Conservation (phyloP, 257 asterid genomes). For the Solanum piurae region DNA sequence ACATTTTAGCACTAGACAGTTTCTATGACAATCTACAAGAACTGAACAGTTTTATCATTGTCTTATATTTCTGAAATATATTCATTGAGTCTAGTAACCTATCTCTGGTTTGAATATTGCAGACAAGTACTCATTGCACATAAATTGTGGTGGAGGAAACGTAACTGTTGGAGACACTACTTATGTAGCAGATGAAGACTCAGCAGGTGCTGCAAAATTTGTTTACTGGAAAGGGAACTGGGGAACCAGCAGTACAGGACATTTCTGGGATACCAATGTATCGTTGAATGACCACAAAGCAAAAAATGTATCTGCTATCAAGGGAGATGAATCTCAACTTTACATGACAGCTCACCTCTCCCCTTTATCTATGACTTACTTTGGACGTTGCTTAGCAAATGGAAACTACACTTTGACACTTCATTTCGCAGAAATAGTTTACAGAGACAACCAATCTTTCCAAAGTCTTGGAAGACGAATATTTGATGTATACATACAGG, state of each 20-base stretch:
- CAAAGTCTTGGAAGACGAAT: slow-evolving; percentile 53
- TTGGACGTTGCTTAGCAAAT: slow-evolving; percentile 52
- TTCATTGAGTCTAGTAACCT: background rate
- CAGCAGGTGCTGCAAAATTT: slow-evolving; percentile 31
- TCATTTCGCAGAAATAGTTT: slow-evolving; percentile 50
- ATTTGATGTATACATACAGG: slow-evolving; percentile 65
- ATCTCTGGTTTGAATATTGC: background rate
- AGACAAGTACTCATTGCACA: slow-evolving; percentile 35
- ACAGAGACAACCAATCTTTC: slow-evolving; percentile 34
- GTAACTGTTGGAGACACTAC: slow-evolving; percentile 10
- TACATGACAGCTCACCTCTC: slow-evolving; percentile 42
- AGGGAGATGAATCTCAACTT: slow-evolving; percentile 22
- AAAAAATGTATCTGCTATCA: slow-evolving; percentile 26
- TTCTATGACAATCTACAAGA: background rate
- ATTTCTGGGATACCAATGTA: slow-evolving; percentile 13
- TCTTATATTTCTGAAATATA: background rate
- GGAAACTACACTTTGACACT: slow-evolving; percentile 57
- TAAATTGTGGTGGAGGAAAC: slow-evolving; percentile 44
- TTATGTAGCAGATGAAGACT: slow-evolving; percentile 30
- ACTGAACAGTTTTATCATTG: background rate
- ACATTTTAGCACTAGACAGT: background rate
- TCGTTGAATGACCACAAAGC: slow-evolving; percentile 10
- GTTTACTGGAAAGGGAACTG: slow-evolving; percentile 15
- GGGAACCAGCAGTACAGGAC: slow-evolving; percentile 52
- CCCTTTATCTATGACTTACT: slow-evolving; percentile 47